Evolutionary conservation across 1,139 yeast genomes (phyloP), one percentile per base, ranked within the genome.

Genomic region (Debaryomyces udenii): DNA sequence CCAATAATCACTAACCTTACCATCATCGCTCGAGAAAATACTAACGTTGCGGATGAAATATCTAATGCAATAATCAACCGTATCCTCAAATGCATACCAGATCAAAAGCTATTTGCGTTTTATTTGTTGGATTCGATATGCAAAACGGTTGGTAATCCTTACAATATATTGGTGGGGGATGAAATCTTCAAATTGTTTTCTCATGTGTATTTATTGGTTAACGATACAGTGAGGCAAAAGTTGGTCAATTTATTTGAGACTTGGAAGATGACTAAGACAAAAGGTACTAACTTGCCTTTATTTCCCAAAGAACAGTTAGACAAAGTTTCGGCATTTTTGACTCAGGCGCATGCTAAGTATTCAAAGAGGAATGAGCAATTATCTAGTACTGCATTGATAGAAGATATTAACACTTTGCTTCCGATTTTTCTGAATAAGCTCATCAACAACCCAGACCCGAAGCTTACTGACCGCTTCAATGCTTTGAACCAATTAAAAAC

Each of bases 121-220:
- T 93, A 91, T 59, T 74, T 91, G 37, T 66, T 93, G 43, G 99
- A 93, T 61, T 90, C 97, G n/a, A 86, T 93, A 35, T 86, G 95
- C 64, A 93, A 93, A 63, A 87, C 84, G 52, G 84, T 89, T 16
- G 97, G 97, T 5, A 78, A 82, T 46, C 97, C 98, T 1, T 93
- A 91, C 59, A 87, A 90, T 27, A 73, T 81, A 9, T 64, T 86
- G 45, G 81, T 91, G 57, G 86, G 90, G 4, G 78, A 67, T 39
- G 83, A 82, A 39, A 68, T 89, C 31, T 83, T 74, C 64, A 78
- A 74, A 51, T 68, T 87, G 2, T 93, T 85, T 62, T 81, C 88
- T 18, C 83, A 81, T 48, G 84, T 91, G 2, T 94, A 88, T 58
- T 78, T 89, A 23, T 67, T 85, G 43, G 93, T 87, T 30, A 84